Base-by-base conservation (phyloP, 345 rosid species). In the Passiflora organensis region DNA sequence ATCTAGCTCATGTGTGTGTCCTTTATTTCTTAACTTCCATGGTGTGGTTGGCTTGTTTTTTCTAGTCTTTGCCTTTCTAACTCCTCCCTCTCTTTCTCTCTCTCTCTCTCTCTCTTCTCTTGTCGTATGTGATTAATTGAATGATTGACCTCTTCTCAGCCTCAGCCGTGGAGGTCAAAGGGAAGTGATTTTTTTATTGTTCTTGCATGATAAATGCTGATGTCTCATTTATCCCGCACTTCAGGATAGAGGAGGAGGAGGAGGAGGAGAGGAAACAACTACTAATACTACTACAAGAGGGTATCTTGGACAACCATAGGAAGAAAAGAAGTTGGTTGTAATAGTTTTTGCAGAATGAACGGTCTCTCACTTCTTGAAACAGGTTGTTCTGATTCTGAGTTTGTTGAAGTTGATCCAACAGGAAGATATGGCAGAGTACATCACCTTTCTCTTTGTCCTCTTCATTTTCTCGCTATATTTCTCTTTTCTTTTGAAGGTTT, bases 341-440 rank as follows among this genome's bases (percentile, higher is more conserved):
- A 2, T 28, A 2, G 3, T 28, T 8, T 50, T 48, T 22, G 63
- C 50, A 76, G 66, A 60, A 90, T 90, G 97, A 85, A 80, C 65
- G 82, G 80, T 72, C 78, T 78, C 45, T 57, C 65, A 51, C 76
- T 56, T 63, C 71, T 59, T 48, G 85, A 79, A 43, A 55, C 63
- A 53, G 93, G 81, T 28, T 28, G 34, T 28, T 28, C 34, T 44
- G 48, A 44, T 69, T 70, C 80, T 62, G 94, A 84, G 63, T 93
- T 80, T 80, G 91, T 89, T 66, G 99, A 93, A 74, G 85, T 86
- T 76, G 99, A 93, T 82, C 99, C 99, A 43, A 70, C 91, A 53
- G 91, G 98, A 72, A 86, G 98, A 91, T 91, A 91, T 70, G 95
- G 96, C 74, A 81, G 96, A 60, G 98, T 91, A 81, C 6, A 0